phyloP scores from a whole-genome alignment of 2,329 filamentous ascomycete species.

The Scedosporium aurantiacum region DNA sequence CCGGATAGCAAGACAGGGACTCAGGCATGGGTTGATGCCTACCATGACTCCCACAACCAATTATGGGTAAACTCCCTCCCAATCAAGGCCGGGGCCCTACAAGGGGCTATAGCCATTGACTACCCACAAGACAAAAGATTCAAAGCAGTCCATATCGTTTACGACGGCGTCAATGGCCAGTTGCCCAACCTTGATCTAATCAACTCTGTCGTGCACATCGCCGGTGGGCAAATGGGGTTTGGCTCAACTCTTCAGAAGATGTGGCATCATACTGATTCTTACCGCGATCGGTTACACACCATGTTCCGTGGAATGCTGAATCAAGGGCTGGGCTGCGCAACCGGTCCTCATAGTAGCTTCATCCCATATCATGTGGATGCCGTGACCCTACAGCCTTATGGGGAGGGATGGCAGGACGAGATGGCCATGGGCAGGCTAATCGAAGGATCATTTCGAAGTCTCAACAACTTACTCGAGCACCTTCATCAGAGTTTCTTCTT shows the following conservation, averaged over 20 bases:
- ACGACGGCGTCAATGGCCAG: slow-evolving; percentile 92
- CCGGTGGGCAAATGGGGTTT: slow-evolving; percentile 85
- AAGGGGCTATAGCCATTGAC: slow-evolving; percentile 88
- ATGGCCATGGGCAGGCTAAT: slow-evolving; percentile 87
- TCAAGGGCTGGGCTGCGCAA: slow-evolving; percentile 79
- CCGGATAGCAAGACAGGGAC: slow-evolving; percentile 82
- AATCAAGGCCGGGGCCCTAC: slow-evolving; percentile 84
- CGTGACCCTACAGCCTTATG: slow-evolving; percentile 81
- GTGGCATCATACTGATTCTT: slow-evolving; percentile 70
- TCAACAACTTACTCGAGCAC: slow-evolving; percentile 95
- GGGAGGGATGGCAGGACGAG: slow-evolving; percentile 92
- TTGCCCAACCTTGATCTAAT: slow-evolving; percentile 91
- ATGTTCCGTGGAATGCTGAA: slow-evolving; percentile 89
- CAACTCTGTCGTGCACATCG: slow-evolving; percentile 84
- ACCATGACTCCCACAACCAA: slow-evolving; percentile 78
- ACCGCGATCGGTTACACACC: slow-evolving; percentile 70
- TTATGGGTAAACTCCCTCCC: slow-evolving; percentile 62
- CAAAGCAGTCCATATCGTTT: slow-evolving; percentile 79
- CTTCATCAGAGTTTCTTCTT: slow-evolving; percentile 99
- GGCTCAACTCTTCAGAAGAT: slow-evolving; percentile 75
- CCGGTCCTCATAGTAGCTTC: slow-evolving; percentile 87
- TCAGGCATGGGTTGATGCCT: slow-evolving; percentile 95
- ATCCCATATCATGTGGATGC: slow-evolving; percentile 98
- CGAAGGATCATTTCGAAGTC: slow-evolving; percentile 80
- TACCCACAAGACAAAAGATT: slow-evolving; percentile 79